A percentile compares a stretch with the other conserved stretches of the same genome.
Evolutionary conservation across 2,329 filamentous ascomycete genomes (phyloP).

Genomic region (Nemania abortiva): DNA sequence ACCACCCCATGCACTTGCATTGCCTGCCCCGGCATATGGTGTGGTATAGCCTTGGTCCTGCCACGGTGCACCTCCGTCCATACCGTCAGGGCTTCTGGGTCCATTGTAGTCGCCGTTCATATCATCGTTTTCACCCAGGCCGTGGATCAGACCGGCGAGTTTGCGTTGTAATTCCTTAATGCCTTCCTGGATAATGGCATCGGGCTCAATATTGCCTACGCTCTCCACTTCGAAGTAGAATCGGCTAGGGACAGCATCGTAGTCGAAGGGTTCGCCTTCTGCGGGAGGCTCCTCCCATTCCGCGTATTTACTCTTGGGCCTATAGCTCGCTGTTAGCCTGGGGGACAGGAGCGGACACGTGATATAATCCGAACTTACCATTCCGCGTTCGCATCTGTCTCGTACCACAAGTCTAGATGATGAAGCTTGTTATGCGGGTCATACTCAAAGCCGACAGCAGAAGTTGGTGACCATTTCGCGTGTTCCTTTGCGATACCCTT

Average conservation of each 20-base stretch:
- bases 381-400: constrained; percentile 83
- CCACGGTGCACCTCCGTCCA: constrained; percentile 69
- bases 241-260: constrained; percentile 82
- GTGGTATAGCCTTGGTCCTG: constrained; percentile 76
- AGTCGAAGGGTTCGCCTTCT: constrained; percentile 90
- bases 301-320: constrained; percentile 85
- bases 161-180: constrained; percentile 92
- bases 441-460: constrained; percentile 96
- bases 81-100: constrained; percentile 73
- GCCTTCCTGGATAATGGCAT: constrained; percentile 87
- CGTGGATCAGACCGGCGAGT: constrained; percentile 81
- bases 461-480: constrained; percentile 95
- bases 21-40: constrained; percentile 70
- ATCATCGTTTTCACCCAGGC: constrained; percentile 65
- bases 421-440: constrained; percentile 96
- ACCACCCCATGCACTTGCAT: constrained; percentile 74
- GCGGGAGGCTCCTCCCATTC: constrained; percentile 82
- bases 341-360: background rate
- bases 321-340: constrained; percentile 60
- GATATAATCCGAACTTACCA: constrained; percentile 70
- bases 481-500: constrained; percentile 99
- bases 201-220: constrained; percentile 87
- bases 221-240: constrained; percentile 98
- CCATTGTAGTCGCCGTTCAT: constrained; percentile 72
- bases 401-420: constrained; percentile 95